These are phyloP conservation scores for Ilyonectria robusta DNA, from an alignment of 2,329 filamentous ascomycete species.

Conservation along the genomic window DNA sequence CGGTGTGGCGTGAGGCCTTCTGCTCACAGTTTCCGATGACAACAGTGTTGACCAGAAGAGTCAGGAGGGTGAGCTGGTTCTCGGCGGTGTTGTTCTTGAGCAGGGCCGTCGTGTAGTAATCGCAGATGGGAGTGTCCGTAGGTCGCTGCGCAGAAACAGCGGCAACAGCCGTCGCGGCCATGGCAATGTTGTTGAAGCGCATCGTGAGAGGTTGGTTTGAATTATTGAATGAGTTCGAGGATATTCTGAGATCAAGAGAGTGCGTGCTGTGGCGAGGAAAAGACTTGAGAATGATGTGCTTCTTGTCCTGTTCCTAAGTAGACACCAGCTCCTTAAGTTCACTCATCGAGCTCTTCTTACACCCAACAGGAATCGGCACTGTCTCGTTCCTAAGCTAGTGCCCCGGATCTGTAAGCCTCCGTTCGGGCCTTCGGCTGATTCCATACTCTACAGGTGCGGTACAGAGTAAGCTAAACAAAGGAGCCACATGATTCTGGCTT, in stretches of 20 bases:
- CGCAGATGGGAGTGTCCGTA: constrained; percentile 67
- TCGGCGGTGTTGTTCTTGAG: constrained; percentile 71
- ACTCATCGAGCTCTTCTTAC: not conserved
- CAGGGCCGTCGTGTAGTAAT: constrained; percentile 74
- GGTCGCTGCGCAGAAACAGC: constrained; percentile 61
- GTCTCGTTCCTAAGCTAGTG: not conserved
- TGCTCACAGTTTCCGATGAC: constrained; percentile 73
- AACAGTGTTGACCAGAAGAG: constrained; percentile 72
- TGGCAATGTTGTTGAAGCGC: constrained; percentile 41
- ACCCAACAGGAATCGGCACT: not conserved
- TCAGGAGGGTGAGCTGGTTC: constrained; percentile 70
- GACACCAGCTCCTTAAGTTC: not conserved
- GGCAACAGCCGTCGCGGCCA: constrained; percentile 39
- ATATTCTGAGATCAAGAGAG: not conserved
- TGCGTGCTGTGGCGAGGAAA: not conserved
- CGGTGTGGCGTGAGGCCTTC: rapidly evolving
- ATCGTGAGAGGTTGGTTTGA: constrained; percentile 36
- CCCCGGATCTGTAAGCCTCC: constrained; percentile 16
- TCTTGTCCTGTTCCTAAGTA: not conserved
- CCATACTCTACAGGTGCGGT: not conserved
- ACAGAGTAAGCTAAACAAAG: constrained; percentile 4
- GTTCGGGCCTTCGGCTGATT: constrained; percentile 13
- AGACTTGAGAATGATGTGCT: not conserved
- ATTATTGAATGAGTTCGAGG: not conserved
- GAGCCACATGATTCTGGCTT: not conserved